phyloP scores from a whole-genome alignment of 2,329 filamentous ascomycete species.

The Penicillium thymicola region DNA sequence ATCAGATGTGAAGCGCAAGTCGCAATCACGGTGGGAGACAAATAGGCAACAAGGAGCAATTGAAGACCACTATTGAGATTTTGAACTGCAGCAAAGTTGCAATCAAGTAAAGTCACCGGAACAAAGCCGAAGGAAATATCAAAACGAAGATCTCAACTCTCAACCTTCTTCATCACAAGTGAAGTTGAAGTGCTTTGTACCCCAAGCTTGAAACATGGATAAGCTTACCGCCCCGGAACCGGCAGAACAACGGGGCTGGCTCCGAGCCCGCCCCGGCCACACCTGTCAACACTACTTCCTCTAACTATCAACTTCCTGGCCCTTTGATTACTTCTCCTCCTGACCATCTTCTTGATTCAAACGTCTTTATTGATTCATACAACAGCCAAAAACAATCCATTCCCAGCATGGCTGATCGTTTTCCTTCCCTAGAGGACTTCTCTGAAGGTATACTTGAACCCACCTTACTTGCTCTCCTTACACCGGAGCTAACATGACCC shows the following conservation, averaged over 20 bases:
- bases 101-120: not conserved
- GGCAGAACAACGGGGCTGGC: constrained; percentile 12
- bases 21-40: not conserved
- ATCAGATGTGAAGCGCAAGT: not conserved
- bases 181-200: constrained; percentile 13
- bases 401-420: constrained; percentile 67
- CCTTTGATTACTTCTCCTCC: not conserved
- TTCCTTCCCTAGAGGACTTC: constrained; percentile 76
- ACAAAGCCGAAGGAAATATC: not conserved
- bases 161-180: not conserved
- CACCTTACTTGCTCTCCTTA: constrained; percentile 19
- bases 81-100: not conserved
- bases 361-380: constrained; percentile 6
- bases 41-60: not conserved
- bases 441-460: constrained; percentile 52
- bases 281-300: constrained; percentile 22
- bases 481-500: constrained; percentile 23
- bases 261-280: constrained; percentile 19
- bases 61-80: not conserved
- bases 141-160: not conserved
- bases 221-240: constrained; percentile 17
- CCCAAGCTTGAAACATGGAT: constrained; percentile 12
- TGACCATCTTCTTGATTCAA: constrained; percentile 1
- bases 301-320: constrained; percentile 3
- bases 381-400: not conserved